Evolutionary conservation across 2,329 filamentous ascomycete species (phyloP), one percentile per base, ranked within the genome.

Genomic region (Aspergillus oerlinghausenensis): DNA sequence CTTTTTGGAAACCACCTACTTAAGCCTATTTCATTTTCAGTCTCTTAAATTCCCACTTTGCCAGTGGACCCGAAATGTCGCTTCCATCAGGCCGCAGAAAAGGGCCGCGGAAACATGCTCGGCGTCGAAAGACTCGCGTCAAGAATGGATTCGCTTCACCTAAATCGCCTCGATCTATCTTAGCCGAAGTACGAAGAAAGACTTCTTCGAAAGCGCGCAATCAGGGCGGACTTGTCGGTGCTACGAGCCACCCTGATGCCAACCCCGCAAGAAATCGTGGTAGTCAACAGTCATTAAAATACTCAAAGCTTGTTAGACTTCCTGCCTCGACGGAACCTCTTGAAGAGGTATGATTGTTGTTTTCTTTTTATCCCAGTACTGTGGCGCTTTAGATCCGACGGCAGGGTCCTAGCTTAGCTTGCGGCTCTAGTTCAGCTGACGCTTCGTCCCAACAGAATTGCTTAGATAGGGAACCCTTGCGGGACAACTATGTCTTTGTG

Each of bases 401-500:
- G 19, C 19, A 11, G 21, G n/a, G 32, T 25, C 26, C 29, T 26
- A 50, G 47, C 32, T 42, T 29, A 11, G 23, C 29, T 49, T 51
- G 28, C 29, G 49, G 21, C n/a, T 52, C 52, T 63, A 42, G 61
- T 57, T 53, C 38, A 50, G 42, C 19, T 47, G 23, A 38, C 32
- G 14, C 25, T 47, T 4, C 48, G 17, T 54, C 17, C 29, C 53
- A 57, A 55, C 56, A 76, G 74, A 71, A 71, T 49, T 69, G 71
- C 43, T 60, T 69, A 26, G 62, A 70, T 49, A 55, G 55, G 26
- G 59, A 68, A 9, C 61, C 63, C 1, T 57, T 71, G 26, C 71
- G 68, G 5, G 35, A 63, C 23, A 65, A 61, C 26, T 78, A 77
- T 63, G 57, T 69, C 21, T 76, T 77, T 55, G 74, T 78, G 5